A percentile compares a stretch with the other conserved stretches of the same genome.
Evolutionary conservation across 2,329 filamentous ascomycete genomes (phyloP).

Genomic region (Fusarium anthophilum): DNA sequence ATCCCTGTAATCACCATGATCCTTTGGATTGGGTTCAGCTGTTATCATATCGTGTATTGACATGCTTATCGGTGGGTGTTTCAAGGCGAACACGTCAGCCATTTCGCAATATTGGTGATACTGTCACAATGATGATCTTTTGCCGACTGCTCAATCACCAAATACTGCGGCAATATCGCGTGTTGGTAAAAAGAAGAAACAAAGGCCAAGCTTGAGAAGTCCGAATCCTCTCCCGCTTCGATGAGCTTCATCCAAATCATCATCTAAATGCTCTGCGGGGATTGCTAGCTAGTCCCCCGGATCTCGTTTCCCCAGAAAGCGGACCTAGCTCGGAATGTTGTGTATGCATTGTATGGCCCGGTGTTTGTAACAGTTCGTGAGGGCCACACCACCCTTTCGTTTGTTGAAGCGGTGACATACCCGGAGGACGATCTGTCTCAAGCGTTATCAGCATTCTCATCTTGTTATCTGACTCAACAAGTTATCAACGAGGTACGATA

Average conservation of each 20-base stretch:
- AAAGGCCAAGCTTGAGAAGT: not conserved
- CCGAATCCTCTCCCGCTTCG: conserved; percentile 1
- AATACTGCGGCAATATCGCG: not conserved
- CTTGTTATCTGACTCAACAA: conserved; percentile 4
- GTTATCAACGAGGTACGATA: not conserved
- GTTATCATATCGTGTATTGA: conserved; percentile 4
- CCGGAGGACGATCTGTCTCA: not conserved
- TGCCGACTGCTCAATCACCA: not conserved
- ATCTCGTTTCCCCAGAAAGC: conserved; percentile 33
- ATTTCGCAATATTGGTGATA: conserved; percentile 4
- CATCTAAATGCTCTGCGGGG: conserved; percentile 25
- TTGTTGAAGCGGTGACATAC: conserved; percentile 6
- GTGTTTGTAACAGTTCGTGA: conserved; percentile 8
- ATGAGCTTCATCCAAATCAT: conserved; percentile 6
- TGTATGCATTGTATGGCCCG: not conserved
- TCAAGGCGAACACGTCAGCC: conserved; percentile 2
- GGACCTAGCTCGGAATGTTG: conserved; percentile 19
- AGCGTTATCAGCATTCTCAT: not conserved
- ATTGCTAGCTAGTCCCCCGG: conserved; percentile 27
- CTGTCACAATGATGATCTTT: not conserved
- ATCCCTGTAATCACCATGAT: conserved; percentile 18
- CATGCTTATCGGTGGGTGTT: not conserved
- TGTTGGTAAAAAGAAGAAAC: not conserved
- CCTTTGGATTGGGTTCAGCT: not conserved
- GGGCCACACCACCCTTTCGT: conserved; percentile 30